Conservation (phyloP, 805 yeast genomes). For the Candida alai region DNA sequence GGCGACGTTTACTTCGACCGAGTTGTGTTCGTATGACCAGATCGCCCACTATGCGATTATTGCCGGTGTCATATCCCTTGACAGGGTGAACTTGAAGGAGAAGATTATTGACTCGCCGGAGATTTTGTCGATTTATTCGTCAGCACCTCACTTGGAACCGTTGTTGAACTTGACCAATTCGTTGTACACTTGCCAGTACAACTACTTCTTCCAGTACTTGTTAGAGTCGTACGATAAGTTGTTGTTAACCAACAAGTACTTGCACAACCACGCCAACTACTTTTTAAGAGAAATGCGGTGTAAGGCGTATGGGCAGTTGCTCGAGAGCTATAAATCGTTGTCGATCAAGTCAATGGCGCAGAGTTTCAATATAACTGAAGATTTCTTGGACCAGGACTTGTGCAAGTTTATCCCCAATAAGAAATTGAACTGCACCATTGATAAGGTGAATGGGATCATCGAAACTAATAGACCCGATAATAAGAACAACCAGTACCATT, state of each 20-base stretch:
- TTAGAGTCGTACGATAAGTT: slow-evolving; percentile 74
- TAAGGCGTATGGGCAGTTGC: slow-evolving; percentile 88
- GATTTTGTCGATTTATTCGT: slow-evolving; percentile 72
- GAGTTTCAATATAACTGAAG: slow-evolving; percentile 85
- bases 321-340: slow-evolving; percentile 90
- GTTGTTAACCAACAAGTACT: slow-evolving; percentile 57
- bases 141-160: slow-evolving; percentile 70
- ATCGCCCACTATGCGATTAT: slow-evolving; percentile 85
- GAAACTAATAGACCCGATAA: slow-evolving; percentile 96
- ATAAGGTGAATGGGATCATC: slow-evolving; percentile 89
- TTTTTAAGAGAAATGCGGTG: slow-evolving; percentile 91
- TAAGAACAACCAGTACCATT: slow-evolving; percentile 90
- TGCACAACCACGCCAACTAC: slow-evolving; percentile 74
- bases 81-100: slow-evolving; percentile 76
- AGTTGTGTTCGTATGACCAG: slow-evolving; percentile 82
- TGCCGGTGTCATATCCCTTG: slow-evolving; percentile 80
- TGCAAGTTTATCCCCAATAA: slow-evolving; percentile 90
- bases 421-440: slow-evolving; percentile 92
- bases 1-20: slow-evolving; percentile 93
- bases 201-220: slow-evolving; percentile 70
- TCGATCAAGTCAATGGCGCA: slow-evolving; percentile 91
- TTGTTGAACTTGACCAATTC: slow-evolving; percentile 80
- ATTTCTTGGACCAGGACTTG: slow-evolving; percentile 81
- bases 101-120: slow-evolving; percentile 94
- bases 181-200: slow-evolving; percentile 84